Evolutionary conservation across 345 rosid genomes (phyloP), one percentile per base, ranked within the genome.

Genomic region (Aegle marmelos): DNA sequence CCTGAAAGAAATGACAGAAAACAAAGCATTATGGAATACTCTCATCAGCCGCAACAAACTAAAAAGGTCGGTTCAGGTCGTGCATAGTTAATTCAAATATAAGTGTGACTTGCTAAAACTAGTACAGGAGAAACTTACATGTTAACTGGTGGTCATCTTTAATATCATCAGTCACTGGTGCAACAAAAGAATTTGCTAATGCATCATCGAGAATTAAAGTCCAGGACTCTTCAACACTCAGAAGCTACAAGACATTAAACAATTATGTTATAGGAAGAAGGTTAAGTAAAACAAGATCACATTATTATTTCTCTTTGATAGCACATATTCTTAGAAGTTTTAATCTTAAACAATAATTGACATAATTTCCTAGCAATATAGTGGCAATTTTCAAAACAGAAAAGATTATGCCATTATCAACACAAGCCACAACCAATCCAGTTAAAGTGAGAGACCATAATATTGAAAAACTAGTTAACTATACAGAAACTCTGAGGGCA

Each of bases 101-200:
- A 37, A 39, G 14, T 62, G 19, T 3, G 19, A 74, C 1, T 34
- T 50, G 57, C 39, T 7, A 33, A 80, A 57, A 1, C 37, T 21
- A 36, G 16, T 21, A 68, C 6, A 56, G 80, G 75, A 78, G 76
- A 57, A 81, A 88, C 97, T 92, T 83, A 95, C 99, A 86, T 53
- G 78, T 85, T 77, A 93, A 81, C 79, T 95, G 98, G 78, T 87
- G 91, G 31, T 95, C 99, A 76, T 93, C 97, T 84, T 89, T 90
- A 22, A 95, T 90, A 82, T 91, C 91, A 79, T 93, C 98, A 21
- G 93, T 89, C 31, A 82, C 84, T 6, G 98, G 97, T 30, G 97
- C 88, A 79, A 93, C 67, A 78, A 95, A 95, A 68, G 99, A 95
- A 80, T 93, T 95, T n/a, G 97, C 91, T 81, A 95, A 84, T 77